These are phyloP conservation scores for Hebeloma cylindrosporum DNA, from an alignment of 768 basidiomycete species.

Conservation along the genomic window DNA sequence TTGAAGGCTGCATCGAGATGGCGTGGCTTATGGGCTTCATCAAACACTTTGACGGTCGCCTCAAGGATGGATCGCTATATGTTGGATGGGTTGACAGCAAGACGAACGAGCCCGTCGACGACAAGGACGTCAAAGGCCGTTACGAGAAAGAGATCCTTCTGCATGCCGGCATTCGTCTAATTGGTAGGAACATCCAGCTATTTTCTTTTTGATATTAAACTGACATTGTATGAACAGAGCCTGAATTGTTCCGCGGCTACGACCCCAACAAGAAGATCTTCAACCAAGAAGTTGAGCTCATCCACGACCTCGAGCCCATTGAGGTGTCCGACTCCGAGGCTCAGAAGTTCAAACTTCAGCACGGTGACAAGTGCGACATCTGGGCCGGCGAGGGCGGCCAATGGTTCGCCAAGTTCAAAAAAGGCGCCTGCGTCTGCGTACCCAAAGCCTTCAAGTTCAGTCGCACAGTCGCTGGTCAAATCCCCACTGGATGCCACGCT, in stretches of 20 bases:
- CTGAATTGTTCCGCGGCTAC: conserved; percentile 96
- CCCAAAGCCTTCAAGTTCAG: conserved; percentile 96
- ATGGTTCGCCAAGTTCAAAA: conserved; percentile 99
- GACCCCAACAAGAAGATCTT: conserved; percentile 97
- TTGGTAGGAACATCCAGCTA: conserved; percentile 78
- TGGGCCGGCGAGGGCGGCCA: conserved; percentile 93
- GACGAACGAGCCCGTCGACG: conserved; percentile 90
- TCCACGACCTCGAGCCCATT: conserved; percentile 94
- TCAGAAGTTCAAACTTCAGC: conserved; percentile 92
- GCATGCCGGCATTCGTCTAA: conserved; percentile 91
- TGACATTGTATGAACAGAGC: conserved; percentile 54
- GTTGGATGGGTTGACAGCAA: conserved; percentile 99
- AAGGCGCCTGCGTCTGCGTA: conserved; percentile 88
- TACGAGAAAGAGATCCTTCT: conserved; percentile 93
- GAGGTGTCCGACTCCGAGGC: conserved; percentile 92
- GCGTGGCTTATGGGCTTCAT: conserved; percentile 99
- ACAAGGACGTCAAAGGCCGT: conserved; percentile 91
- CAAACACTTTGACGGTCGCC: conserved; percentile 97
- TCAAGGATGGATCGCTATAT: conserved; percentile 88
- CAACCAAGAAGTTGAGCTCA: conserved; percentile 95
- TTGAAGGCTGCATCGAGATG: conserved; percentile 99
- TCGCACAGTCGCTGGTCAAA: conserved; percentile 91
- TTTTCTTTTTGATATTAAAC: conserved; percentile 1
- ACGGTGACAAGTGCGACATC: conserved; percentile 94
- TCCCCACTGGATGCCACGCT: conserved; percentile 97